Percentiles rank a stretch among this genome's conserved stretches.
Evolutionary conservation across 139 green algal species (phyloP).

Genomic region (Chlorella vulgaris): DNA sequence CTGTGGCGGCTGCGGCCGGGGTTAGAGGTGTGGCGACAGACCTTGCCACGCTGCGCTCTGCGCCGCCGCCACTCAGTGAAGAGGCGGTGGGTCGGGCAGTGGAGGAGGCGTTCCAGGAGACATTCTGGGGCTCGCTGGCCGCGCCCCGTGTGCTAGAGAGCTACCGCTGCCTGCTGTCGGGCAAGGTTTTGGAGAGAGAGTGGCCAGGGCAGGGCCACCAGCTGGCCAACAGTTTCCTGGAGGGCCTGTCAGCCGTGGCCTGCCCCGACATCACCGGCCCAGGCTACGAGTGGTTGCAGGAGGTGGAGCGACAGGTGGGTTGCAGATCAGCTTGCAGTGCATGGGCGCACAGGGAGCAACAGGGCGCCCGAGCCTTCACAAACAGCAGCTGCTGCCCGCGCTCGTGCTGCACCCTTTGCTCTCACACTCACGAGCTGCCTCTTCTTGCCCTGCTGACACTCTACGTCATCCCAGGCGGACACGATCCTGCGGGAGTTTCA

Average conservation of each 20-base stretch:
- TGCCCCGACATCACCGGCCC: conserved; percentile 34
- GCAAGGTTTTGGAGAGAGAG: neutral
- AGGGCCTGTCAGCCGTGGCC: conserved; percentile 35
- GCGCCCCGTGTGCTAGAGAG: conserved; percentile 39
- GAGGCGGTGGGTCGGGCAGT: neutral
- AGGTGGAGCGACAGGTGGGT: conserved; percentile 25
- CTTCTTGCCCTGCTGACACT: too few species aligned
- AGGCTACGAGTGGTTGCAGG: conserved; percentile 39
- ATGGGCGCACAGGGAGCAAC: too few species aligned
- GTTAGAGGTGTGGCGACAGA: neutral
- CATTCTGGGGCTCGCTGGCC: conserved; percentile 28
- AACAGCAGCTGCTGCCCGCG: too few species aligned
- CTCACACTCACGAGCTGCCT: too few species aligned
- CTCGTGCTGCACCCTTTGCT: too few species aligned
- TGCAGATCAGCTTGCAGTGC: neutral
- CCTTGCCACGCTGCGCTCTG: neutral
- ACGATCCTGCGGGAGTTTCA: conserved; percentile 40
- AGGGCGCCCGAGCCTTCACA: too few species aligned
- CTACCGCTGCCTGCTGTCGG: conserved; percentile 18
- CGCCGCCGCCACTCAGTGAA: neutral
- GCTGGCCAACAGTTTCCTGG: conserved; percentile 39
- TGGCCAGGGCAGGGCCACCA: conserved; percentile 25
- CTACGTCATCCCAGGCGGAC: neutral
- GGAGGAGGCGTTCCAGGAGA: conserved; percentile 15
- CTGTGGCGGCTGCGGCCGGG: neutral